phyloP scores from a whole-genome alignment of 2,329 filamentous ascomycete genomes.

The Verticillium isaacii region DNA sequence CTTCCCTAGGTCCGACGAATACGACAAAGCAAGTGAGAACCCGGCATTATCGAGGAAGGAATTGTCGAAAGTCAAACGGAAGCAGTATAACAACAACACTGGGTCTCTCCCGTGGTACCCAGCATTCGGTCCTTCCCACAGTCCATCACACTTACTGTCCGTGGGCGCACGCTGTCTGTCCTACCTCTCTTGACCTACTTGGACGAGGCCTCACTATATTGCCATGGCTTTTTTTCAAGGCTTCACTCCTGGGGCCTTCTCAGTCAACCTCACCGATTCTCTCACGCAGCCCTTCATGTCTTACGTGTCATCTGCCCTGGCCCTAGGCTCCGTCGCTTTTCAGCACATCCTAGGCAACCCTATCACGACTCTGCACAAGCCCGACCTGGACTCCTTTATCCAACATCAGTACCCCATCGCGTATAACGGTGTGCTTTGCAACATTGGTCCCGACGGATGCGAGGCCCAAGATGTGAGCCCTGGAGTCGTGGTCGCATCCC shows the following conservation, averaged over 20 bases:
- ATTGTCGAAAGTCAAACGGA: background rate
- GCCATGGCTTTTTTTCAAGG: constrained; percentile 10
- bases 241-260: constrained; percentile 5
- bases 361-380: constrained; percentile 5
- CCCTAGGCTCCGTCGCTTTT: constrained; percentile 46
- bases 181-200: background rate
- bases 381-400: constrained; percentile 49
- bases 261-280: constrained; percentile 9
- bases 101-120: background rate
- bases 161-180: background rate
- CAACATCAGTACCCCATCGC: constrained; percentile 46
- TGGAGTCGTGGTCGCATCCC: constrained; percentile 53
- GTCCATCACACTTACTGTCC: background rate
- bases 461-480: constrained; percentile 38
- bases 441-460: constrained; percentile 50
- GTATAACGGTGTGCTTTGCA: constrained; percentile 48
- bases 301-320: constrained; percentile 39
- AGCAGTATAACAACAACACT: background rate
- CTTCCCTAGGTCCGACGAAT: background rate
- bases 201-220: background rate
- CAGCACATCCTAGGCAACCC: constrained; percentile 47
- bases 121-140: background rate
- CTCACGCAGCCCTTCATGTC: constrained; percentile 41
- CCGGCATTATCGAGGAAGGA: background rate
- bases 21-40: background rate